Base-by-base conservation (phyloP, 352 stramenopile genomes). In the Peronospora belbahrii region DNA sequence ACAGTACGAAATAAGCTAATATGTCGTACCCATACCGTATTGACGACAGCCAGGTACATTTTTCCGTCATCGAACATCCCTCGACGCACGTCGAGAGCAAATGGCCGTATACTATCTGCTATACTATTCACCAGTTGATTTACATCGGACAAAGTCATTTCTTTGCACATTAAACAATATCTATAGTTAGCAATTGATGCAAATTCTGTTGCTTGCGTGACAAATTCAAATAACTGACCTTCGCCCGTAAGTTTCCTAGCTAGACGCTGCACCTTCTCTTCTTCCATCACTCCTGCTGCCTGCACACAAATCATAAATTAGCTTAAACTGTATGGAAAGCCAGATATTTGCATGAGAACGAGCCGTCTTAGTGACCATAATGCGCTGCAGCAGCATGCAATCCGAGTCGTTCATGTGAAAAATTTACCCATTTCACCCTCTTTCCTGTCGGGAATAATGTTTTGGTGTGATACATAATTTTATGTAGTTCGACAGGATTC, bases 41-140 rank as follows among this genome's bases (percentile, higher is more conserved):
- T 92, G 34, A 88, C 78, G 18, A 92, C 52, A 19, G 67, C 71
- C 49, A 88, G 23, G 48, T 92, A 89, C 65, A 88, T 78, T 43
- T 87, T 83, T 32, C 80, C 80, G 46, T 92, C 72, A 59, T 92
- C 80, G 48, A 84, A 88, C 52, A 92, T 78, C 35, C 69, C 57
- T 35, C 75, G 70, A 39, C 77, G 77, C 17, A 92, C 60, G 42
- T 92, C 80, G 5, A 92, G 65, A 25, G 75, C 67, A 47, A 87
- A 88, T 23, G 62, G 45, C 31, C 70, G 77, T 37, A 92, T 67
- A 25, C 54, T 79, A 15, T 57, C 56, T 2, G 67, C 68, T 30
- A 92, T 65, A 35, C 73, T 70, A 27, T 67, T 78, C 41, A 86
- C 52, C 54, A 87, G 85, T 28, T 72, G 53, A 32, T 86, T 75